Percentiles rank a stretch among this genome's conserved stretches.
Conservation (phyloP, 1,139 yeast genomes). For the Blastobotrys persicus region DNA sequence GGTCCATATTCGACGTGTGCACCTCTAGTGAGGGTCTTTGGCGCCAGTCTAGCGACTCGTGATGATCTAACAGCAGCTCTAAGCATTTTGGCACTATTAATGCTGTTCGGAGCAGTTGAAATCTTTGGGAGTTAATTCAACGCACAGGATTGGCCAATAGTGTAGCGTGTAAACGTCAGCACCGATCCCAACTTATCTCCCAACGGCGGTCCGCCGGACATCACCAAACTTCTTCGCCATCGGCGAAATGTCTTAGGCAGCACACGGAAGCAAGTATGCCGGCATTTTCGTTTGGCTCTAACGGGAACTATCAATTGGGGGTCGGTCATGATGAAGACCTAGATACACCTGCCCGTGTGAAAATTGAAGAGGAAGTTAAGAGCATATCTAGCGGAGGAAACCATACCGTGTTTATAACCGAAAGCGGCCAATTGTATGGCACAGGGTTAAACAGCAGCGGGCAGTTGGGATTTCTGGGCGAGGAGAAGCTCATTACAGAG, state of each 20-base stretch:
- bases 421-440: constrained; percentile 52
- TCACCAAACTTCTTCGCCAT: too few species aligned
- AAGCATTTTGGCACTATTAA: constrained; percentile 10
- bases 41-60: constrained; percentile 12
- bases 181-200: constrained; percentile 2
- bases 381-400: constrained; percentile 70
- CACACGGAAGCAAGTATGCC: neutral
- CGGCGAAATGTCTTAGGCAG: too few species aligned
- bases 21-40: constrained; percentile 13
- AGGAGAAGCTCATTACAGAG: constrained; percentile 2
- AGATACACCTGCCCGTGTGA: constrained; percentile 34
- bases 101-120: neutral
- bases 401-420: constrained; percentile 64
- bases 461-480: constrained; percentile 47
- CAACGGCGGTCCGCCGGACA: constrained; percentile 2
- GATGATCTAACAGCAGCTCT: constrained; percentile 13
- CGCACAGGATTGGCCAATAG: neutral
- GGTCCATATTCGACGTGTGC: constrained; percentile 25
- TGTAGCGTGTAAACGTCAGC: neutral
- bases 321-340: constrained; percentile 56
- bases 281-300: constrained; percentile 70
- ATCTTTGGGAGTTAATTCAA: constrained; percentile 1
- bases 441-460: constrained; percentile 60
- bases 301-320: constrained; percentile 79
- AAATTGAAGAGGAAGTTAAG: constrained; percentile 23